Evolutionary conservation across 139 green algal species (phyloP).

Genomic region (Tetratostichococcus sp.): DNA sequence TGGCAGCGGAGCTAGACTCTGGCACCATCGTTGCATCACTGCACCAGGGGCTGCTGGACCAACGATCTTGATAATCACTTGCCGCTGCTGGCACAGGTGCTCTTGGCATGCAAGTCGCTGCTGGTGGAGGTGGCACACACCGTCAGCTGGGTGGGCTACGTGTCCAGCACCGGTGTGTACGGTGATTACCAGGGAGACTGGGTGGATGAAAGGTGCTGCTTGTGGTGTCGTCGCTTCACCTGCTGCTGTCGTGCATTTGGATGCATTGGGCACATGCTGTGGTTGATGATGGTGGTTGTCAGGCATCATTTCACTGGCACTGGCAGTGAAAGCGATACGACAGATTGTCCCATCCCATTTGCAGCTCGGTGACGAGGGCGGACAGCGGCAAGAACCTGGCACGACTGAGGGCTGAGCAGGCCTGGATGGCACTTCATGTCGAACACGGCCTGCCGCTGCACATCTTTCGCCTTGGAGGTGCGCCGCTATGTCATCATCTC

Average conservation of each 20-base stretch:
- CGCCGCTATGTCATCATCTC: background rate
- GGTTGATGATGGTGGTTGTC: too few relatives aligned
- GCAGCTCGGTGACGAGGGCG: slow-evolving; percentile 23
- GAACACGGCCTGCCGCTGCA: slow-evolving; percentile 43
- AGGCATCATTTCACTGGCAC: too few relatives aligned
- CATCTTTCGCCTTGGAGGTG: slow-evolving; percentile 63
- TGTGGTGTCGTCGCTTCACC: too few relatives aligned
- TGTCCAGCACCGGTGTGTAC: slow-evolving; percentile 68
- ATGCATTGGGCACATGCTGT: too few relatives aligned
- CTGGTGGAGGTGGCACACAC: background rate
- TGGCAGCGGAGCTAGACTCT: too few relatives aligned
- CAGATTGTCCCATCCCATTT: too few relatives aligned
- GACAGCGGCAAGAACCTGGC: slow-evolving; percentile 18
- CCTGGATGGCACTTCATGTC: slow-evolving; percentile 46
- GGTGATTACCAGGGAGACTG: slow-evolving; percentile 58
- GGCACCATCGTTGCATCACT: too few relatives aligned
- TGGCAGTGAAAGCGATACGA: too few relatives aligned
- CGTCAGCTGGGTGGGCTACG: slow-evolving; percentile 53
- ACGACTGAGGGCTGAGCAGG: slow-evolving; percentile 42
- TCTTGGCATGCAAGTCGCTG: slow-evolving; percentile 8
- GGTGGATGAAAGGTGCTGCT: slow-evolving; percentile 58
- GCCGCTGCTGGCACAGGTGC: slow-evolving; percentile 7
- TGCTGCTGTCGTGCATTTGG: too few relatives aligned
- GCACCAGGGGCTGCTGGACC: too few relatives aligned
- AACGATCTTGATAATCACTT: too few relatives aligned